Evolutionary conservation across 169 alveolate genomes (phyloP).

Genomic region (Hammondia hammondi): DNA sequence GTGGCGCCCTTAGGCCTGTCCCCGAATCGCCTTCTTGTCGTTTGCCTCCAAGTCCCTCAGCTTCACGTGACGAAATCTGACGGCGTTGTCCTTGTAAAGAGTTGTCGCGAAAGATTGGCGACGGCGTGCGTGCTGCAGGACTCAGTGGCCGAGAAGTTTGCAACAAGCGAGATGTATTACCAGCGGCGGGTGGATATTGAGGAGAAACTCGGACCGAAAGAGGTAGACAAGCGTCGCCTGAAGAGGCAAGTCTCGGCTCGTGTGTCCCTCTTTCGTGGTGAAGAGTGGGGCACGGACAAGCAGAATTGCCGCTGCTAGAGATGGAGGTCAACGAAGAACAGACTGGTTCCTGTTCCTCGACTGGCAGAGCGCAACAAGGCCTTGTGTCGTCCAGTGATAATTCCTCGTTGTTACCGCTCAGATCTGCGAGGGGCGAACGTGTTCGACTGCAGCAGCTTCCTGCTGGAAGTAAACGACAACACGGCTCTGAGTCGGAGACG

Average conservation of each 20-base stretch:
- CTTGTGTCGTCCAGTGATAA: not conserved
- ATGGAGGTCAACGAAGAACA: not conserved
- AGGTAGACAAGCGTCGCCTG: not conserved
- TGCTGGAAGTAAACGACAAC: not conserved
- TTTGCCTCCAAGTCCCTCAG: not conserved
- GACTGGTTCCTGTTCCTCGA: not conserved
- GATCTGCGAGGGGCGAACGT: not conserved
- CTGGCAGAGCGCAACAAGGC: not conserved
- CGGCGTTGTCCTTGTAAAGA: not conserved
- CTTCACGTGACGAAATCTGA: not conserved
- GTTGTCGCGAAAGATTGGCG: not conserved
- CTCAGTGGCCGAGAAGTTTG: not conserved
- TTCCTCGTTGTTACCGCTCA: not conserved
- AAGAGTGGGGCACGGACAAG: not conserved
- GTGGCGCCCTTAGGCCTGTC: not conserved
- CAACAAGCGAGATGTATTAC: not conserved
- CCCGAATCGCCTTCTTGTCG: not conserved
- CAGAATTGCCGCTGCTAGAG: not conserved
- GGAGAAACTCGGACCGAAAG: not conserved
- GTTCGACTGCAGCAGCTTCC: not conserved
- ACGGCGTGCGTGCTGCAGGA: not conserved
- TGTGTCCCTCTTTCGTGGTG: not conserved
- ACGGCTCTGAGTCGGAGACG: not conserved
- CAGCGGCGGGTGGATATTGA: too few relatives aligned
- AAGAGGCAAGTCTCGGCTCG: not conserved